Conservation (phyloP, 768 basidiomycete genomes). For the Tricholoma sp. region DNA sequence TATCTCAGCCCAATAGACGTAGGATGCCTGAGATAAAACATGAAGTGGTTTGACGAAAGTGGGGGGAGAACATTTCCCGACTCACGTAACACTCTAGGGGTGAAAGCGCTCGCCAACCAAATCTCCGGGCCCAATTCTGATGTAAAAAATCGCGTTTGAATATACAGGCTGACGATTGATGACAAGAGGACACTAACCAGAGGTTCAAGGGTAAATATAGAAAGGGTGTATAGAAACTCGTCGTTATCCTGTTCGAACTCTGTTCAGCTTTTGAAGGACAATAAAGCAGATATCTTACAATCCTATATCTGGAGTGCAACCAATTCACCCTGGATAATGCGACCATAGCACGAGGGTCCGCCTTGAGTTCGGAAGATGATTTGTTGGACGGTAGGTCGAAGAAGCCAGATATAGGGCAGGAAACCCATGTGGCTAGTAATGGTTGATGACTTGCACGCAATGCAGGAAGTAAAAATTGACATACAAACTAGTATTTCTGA, state of each 20-base stretch:
- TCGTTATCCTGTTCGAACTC: conserved; percentile 26
- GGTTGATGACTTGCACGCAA: background rate
- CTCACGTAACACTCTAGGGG: conserved; percentile 35
- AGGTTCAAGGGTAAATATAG: conserved; percentile 34
- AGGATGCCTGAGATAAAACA: conserved; percentile 25
- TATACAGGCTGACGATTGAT: background rate
- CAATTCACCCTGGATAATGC: conserved; percentile 37
- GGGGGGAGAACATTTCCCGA: background rate
- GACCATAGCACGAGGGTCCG: conserved; percentile 35
- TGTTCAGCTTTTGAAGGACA: too few species aligned
- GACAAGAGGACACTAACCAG: conserved; percentile 16
- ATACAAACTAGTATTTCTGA: conserved; percentile 38
- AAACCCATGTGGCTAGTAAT: conserved; percentile 28
- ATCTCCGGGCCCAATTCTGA: conserved; percentile 35
- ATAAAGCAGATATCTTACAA: conserved; percentile 18
- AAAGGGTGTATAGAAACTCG: conserved; percentile 37
- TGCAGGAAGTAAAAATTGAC: conserved; percentile 2
- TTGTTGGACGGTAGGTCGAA: conserved; percentile 9
- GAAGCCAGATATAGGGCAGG: conserved; percentile 29
- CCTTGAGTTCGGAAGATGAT: conserved; percentile 9
- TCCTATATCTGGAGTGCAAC: conserved; percentile 35
- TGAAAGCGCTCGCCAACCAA: conserved; percentile 41
- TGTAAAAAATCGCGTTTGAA: background rate
- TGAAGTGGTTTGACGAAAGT: background rate
- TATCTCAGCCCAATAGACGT: conserved; percentile 40